Evolutionary conservation across 2,329 filamentous ascomycete species (phyloP).

Genomic region (Ilyonectria robusta): DNA sequence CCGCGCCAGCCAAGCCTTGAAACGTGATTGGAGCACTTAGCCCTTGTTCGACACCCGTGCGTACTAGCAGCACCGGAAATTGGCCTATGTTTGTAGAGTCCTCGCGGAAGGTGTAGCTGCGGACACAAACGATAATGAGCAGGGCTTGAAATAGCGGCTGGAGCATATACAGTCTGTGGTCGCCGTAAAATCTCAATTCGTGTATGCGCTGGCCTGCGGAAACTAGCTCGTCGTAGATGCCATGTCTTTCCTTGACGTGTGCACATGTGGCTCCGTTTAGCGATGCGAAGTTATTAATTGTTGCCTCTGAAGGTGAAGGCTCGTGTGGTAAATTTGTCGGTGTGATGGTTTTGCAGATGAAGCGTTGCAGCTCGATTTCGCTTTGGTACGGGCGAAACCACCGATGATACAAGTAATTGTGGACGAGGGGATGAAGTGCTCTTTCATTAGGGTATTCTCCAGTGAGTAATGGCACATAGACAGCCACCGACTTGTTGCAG

Average conservation of each 20-base stretch:
- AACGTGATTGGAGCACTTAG: constrained; percentile 31
- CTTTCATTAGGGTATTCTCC: no score
- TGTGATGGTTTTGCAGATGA: constrained; percentile 20
- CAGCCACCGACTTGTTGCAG: no score
- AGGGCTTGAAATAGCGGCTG: neutral
- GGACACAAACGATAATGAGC: neutral
- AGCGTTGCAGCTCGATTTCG: constrained; percentile 14
- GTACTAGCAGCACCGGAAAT: neutral
- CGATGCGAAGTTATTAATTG: constrained; percentile 5
- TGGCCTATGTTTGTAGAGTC: neutral
- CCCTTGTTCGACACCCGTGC: constrained; percentile 17
- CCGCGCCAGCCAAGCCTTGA: neutral
- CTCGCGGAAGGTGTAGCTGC: no score
- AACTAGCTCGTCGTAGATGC: neutral
- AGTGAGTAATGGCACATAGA: no score
- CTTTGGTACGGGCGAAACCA: constrained; percentile 25
- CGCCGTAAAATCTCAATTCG: no score
- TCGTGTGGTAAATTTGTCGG: neutral
- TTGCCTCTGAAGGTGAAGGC: neutral
- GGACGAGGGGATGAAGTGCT: neutral
- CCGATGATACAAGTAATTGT: constrained; percentile 22
- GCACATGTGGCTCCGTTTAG: constrained; percentile 4
- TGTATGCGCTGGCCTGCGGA: no score
- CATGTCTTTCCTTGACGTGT: neutral
- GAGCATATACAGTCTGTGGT: neutral